Percentiles rank a stretch among this genome's conserved stretches.
Evolutionary conservation across 2,329 filamentous ascomycete genomes (phyloP).

Genomic region (Pseudocercospora crystallina): DNA sequence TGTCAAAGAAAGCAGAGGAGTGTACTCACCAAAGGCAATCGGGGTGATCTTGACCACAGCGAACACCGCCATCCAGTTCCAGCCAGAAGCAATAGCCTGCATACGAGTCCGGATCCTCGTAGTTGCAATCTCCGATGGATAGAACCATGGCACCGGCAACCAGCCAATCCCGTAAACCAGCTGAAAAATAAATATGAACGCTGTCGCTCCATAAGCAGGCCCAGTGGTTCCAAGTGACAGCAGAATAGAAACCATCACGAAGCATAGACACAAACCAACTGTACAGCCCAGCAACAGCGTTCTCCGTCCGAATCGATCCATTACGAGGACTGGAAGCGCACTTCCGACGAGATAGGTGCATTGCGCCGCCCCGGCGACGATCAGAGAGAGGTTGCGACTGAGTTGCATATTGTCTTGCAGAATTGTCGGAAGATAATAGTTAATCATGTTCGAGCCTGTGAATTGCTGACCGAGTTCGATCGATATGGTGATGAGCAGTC

Average conservation of each 20-base stretch:
- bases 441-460: conserved; percentile 50
- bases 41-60: conserved; percentile 29
- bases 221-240: conserved; percentile 37
- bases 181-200: conserved; percentile 68
- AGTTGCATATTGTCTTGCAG: conserved; percentile 53
- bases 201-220: conserved; percentile 50
- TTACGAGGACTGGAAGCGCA: conserved; percentile 61
- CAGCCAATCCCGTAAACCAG: conserved; percentile 64
- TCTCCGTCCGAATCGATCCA: conserved; percentile 59
- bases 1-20: too few relatives aligned
- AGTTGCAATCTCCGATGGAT: conserved; percentile 38
- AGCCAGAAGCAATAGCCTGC: conserved; percentile 2
- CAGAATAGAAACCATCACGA: conserved; percentile 47
- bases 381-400: conserved; percentile 42
- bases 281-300: conserved; percentile 43
- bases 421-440: conserved; percentile 46
- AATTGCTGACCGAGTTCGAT: conserved; percentile 65
- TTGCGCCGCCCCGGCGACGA: conserved; percentile 52
- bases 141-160: conserved; percentile 35
- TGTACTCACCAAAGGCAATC: conserved; percentile 1
- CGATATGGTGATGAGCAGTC: conserved; percentile 61
- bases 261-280: conserved; percentile 55
- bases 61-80: conserved; percentile 29
- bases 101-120: conserved; percentile 4
- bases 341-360: conserved; percentile 55